These are phyloP conservation scores for Cenchrus fungigraminus DNA, from an alignment of 176 grass and related monocot genomes.

Conservation along the genomic window DNA sequence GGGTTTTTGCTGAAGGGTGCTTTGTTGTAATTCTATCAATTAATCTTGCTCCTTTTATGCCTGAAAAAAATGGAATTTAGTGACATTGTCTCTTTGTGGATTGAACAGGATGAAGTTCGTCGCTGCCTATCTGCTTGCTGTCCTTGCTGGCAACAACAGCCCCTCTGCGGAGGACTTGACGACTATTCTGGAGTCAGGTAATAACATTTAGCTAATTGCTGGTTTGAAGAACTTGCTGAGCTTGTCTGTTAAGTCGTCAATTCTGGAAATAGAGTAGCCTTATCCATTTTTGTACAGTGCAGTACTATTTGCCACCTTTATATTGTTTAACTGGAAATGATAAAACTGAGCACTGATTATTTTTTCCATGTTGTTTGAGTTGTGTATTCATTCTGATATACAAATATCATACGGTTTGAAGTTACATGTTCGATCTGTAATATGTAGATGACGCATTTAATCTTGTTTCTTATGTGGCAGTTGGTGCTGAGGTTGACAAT, in stretches of 20 bases:
- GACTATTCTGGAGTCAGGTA: constrained; percentile 50
- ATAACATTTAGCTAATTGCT: neutral
- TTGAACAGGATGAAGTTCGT: constrained; percentile 58
- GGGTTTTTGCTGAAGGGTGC: neutral
- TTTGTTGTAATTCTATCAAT: neutral
- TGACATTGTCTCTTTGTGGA: no score
- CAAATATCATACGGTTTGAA: no score
- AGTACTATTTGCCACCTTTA: no score
- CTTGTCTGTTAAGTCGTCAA: no score
- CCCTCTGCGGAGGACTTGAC: constrained; percentile 42
- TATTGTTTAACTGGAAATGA: no score
- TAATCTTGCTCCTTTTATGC: neutral
- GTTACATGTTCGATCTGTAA: no score
- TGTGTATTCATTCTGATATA: no score
- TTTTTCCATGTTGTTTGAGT: no score
- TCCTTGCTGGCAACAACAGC: constrained; percentile 45
- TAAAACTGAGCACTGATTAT: no score
- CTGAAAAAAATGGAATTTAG: neutral
- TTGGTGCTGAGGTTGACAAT: constrained; percentile 58
- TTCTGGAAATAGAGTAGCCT: no score
- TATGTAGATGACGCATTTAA: neutral
- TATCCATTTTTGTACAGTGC: no score
- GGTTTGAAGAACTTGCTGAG: no score
- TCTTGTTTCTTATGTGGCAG: neutral
- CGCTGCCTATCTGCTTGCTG: constrained; percentile 55